Evolutionary conservation across 2,329 filamentous ascomycete genomes (phyloP).

Genomic region (Ophiostoma quercus): DNA sequence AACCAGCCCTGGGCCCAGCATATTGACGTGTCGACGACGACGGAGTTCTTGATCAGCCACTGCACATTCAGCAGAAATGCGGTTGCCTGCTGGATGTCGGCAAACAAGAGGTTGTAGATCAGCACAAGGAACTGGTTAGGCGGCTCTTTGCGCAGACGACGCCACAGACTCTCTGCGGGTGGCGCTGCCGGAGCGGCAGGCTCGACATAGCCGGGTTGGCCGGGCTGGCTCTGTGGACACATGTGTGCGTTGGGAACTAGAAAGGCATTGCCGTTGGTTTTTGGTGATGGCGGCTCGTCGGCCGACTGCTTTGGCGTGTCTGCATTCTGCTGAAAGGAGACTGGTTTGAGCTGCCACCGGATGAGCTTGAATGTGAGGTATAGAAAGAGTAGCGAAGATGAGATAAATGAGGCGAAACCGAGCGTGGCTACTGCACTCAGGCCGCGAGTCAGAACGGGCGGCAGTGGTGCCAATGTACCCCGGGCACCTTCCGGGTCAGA

Average conservation of each 20-base stretch:
- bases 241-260: slow-evolving; percentile 30
- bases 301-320: slow-evolving; percentile 4
- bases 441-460: slow-evolving; percentile 35
- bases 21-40: slow-evolving; percentile 48
- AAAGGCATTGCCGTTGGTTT: slow-evolving; percentile 36
- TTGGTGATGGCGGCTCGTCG: slow-evolving; percentile 11
- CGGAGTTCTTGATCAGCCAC: slow-evolving; percentile 51
- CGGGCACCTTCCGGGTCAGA: slow-evolving; percentile 32
- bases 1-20: slow-evolving; percentile 66
- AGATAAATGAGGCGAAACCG: slow-evolving; percentile 37
- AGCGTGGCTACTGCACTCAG: slow-evolving; percentile 38
- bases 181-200: neutral
- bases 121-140: slow-evolving; percentile 65
- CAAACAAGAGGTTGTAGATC: slow-evolving; percentile 63
- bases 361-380: slow-evolving; percentile 37
- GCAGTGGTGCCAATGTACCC: slow-evolving; percentile 35
- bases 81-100: slow-evolving; percentile 61
- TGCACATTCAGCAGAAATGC: slow-evolving; percentile 59
- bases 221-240: slow-evolving; percentile 27
- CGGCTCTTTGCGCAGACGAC: slow-evolving; percentile 34
- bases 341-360: slow-evolving; percentile 33
- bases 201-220: slow-evolving; percentile 4
- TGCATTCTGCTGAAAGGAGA: slow-evolving; percentile 18
- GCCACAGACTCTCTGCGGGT: slow-evolving; percentile 24
- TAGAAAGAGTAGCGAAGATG: slow-evolving; percentile 33